Base-by-base conservation (phyloP, 495 filamentous ascomycete species). In the Podospora pseudocomata region DNA sequence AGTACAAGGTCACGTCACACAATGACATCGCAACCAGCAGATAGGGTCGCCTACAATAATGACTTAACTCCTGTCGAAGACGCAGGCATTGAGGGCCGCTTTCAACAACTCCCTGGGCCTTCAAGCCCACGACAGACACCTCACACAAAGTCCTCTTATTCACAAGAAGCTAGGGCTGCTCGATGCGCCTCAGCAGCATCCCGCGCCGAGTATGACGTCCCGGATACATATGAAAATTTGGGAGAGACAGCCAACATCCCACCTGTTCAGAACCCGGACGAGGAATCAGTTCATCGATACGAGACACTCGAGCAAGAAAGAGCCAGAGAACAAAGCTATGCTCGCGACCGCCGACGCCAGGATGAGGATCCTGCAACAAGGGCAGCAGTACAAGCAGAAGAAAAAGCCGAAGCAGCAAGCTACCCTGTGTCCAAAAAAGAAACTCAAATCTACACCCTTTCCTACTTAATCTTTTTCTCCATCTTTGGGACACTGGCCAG, bases 401-500 rank as follows among this genome's bases (percentile, higher is more conserved):
- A 72, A 62, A 30, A 32, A 59, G 39, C 26, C 34, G 53, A 54
- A 18, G 58, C 13, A 30, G 65, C 18, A 4, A 63, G 69, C 39
- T 53, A 39, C 27, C 26, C 65, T 11, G 69, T 80, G 55, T 89
- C 90, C 4, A 80, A 84, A 68, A 77, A 85, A 44, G 83, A 84
- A n/a, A 93, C 91, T 3, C 81, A 91, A 73, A 75, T 94, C 68
- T 95, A 92, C 77, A 93, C 89, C 53, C 71, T 90, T 69, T 91
- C 91, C 11, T 91, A 97, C 78, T 88, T 97, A 18, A 84, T 94
- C 61, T 81, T 97, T 75, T 97, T 97, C 81, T 88, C 92, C 64
- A 87, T 97, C 65, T 77, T 94, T 49, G 94, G 94, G 39, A 97
- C 94, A 1, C 86, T 98, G 32, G 87, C 93, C 13, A 85, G 94